Conservation (phyloP, 306 rosid genomes). For the Vachellia pachyceras region DNA sequence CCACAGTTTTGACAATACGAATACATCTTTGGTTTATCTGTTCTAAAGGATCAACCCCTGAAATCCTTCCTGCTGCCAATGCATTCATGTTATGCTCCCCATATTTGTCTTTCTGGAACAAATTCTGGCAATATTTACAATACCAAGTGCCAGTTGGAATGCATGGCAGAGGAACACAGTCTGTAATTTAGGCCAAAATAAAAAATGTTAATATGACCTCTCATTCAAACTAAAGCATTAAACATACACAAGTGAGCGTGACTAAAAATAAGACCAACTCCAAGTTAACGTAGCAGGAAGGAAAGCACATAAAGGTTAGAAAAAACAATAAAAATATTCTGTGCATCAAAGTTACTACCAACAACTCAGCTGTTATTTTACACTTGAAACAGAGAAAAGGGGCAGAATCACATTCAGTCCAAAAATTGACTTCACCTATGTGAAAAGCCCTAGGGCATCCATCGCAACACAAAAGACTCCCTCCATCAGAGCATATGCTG, state of each 20-base stretch:
- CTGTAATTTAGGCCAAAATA: slow-evolving; percentile 51
- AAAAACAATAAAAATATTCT: background rate
- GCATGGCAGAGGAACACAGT: slow-evolving; percentile 70
- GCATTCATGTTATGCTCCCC: slow-evolving; percentile 74
- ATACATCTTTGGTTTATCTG: slow-evolving; percentile 80
- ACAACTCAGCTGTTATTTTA: background rate
- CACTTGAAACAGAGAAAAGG: background rate
- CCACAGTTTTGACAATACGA: slow-evolving; percentile 72
- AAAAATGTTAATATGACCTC: background rate
- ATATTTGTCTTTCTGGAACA: slow-evolving; percentile 61
- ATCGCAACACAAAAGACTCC: slow-evolving; percentile 88
- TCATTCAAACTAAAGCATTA: background rate
- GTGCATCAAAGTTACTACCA: background rate
- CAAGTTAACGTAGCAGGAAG: slow-evolving; percentile 18
- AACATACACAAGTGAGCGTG: background rate
- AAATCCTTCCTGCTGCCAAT: slow-evolving; percentile 72
- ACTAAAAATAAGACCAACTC: background rate
- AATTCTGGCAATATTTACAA: slow-evolving; percentile 81
- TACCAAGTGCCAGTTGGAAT: slow-evolving; percentile 81
- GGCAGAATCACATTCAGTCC: background rate
- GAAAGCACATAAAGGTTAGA: background rate
- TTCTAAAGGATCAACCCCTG: slow-evolving; percentile 70
- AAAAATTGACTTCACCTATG: slow-evolving; percentile 54
- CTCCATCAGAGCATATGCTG: slow-evolving; percentile 78
- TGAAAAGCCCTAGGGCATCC: slow-evolving; percentile 96